These are phyloP conservation scores for Botrytis medusae DNA, from an alignment of 2,329 filamentous ascomycete species.

Conservation along the genomic window DNA sequence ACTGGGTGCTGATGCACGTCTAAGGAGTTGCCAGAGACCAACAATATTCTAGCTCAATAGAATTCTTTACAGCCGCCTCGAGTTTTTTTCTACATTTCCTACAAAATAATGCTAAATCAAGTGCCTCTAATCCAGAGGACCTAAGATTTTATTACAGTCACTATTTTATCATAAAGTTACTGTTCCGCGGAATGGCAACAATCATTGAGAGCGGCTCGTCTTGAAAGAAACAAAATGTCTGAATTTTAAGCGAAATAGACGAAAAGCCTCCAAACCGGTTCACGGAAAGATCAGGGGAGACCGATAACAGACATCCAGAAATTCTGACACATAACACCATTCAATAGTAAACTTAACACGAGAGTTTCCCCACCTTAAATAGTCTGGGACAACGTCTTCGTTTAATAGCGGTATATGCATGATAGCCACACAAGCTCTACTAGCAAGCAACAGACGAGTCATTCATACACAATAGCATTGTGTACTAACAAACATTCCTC, in stretches of 20 bases:
- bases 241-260: background rate
- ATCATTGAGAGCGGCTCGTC: background rate
- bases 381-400: background rate
- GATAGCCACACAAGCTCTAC: background rate
- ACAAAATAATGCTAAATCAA: accelerated
- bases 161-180: background rate
- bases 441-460: background rate
- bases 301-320: background rate
- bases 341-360: background rate
- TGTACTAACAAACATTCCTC: background rate
- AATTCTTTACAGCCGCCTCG: background rate
- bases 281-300: background rate
- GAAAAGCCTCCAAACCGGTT: background rate
- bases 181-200: accelerated
- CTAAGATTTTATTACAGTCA: accelerated
- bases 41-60: background rate
- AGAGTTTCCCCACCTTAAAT: background rate
- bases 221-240: background rate
- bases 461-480: background rate
- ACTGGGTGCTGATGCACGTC: background rate
- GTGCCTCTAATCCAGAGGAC: accelerated
- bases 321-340: accelerated
- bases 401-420: background rate
- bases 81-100: background rate
- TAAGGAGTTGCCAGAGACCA: background rate